A percentile compares a stretch with the other conserved stretches of the same genome.
Conservation (phyloP, 2,329 filamentous ascomycete genomes). For the Colletotrichum brevisporum region DNA sequence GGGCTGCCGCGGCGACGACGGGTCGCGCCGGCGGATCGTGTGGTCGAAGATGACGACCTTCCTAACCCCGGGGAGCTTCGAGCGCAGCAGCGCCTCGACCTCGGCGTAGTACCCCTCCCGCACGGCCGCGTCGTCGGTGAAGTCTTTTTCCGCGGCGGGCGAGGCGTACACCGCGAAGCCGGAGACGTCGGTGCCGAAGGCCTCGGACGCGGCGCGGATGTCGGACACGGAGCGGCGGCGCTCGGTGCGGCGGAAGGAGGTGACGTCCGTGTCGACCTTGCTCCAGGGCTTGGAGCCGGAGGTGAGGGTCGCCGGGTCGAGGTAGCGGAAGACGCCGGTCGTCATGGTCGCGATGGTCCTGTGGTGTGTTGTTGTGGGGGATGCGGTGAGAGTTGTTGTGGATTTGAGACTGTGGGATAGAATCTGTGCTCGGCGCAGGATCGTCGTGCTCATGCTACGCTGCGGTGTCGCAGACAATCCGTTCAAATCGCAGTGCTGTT, state of each 20-base stretch:
- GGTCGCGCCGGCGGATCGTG: constrained; percentile 72
- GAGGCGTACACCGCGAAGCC: constrained; percentile 70
- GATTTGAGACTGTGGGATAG: neutral
- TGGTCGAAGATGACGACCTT: constrained; percentile 81
- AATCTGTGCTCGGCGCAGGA: constrained; percentile 12
- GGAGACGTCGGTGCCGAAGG: constrained; percentile 69
- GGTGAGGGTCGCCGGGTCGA: constrained; percentile 65
- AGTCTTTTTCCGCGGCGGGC: constrained; percentile 67
- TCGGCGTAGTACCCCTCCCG: constrained; percentile 72
- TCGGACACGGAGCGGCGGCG: constrained; percentile 65
- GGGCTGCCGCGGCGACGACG: constrained; percentile 71
- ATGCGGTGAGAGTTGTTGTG: neutral
- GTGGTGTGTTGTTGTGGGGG: neutral
- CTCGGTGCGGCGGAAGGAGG: constrained; percentile 65
- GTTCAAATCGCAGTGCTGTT: neutral
- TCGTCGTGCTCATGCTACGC: constrained; percentile 19
- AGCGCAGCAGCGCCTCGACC: constrained; percentile 69
- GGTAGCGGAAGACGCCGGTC: constrained; percentile 71
- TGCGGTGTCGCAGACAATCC: neutral
- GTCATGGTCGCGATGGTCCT: constrained; percentile 61
- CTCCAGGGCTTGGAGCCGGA: constrained; percentile 69
- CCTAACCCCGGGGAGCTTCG: constrained; percentile 67
- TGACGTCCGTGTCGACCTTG: constrained; percentile 73
- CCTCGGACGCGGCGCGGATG: constrained; percentile 63
- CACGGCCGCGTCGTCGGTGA: constrained; percentile 69